Evolutionary conservation across 805 yeast species (phyloP).

Genomic region (Cyberlindnera misumaiensis): DNA sequence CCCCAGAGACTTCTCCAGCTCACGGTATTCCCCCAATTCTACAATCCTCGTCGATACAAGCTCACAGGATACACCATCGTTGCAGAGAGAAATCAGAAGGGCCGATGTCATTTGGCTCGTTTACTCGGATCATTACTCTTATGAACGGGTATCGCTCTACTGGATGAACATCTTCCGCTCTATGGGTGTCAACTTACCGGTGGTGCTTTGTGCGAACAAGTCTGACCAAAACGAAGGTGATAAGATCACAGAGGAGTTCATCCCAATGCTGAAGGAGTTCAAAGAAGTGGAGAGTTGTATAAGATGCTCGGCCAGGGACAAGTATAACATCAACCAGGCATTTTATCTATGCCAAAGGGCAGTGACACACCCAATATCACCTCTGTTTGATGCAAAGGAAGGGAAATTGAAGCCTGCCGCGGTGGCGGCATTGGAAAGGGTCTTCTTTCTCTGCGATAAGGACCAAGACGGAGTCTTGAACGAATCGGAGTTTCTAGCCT

Average conservation of each 20-base stretch:
- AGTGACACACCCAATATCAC: slow-evolving; percentile 87
- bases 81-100: slow-evolving; percentile 69
- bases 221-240: slow-evolving; percentile 50
- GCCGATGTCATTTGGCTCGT: slow-evolving; percentile 95
- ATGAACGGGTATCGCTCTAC: slow-evolving; percentile 82
- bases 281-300: slow-evolving; percentile 93
- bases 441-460: slow-evolving; percentile 78
- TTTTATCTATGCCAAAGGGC: slow-evolving; percentile 92
- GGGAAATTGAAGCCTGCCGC: slow-evolving; percentile 77
- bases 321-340: slow-evolving; percentile 81
- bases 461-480: slow-evolving; percentile 85
- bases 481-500: slow-evolving; percentile 58
- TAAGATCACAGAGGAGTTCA: slow-evolving; percentile 66
- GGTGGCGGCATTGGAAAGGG: slow-evolving; percentile 64
- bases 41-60: slow-evolving; percentile 80
- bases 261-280: slow-evolving; percentile 81
- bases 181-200: slow-evolving; percentile 88
- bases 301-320: slow-evolving; percentile 79
- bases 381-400: slow-evolving; percentile 87
- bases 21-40: slow-evolving; percentile 51
- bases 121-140: slow-evolving; percentile 89
- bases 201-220: slow-evolving; percentile 85
- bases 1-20: slow-evolving; percentile 61
- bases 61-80: slow-evolving; percentile 49
- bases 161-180: slow-evolving; percentile 95